Conservation (phyloP, 257 asterid genomes). For the Parsonsia alboflavescens region DNA sequence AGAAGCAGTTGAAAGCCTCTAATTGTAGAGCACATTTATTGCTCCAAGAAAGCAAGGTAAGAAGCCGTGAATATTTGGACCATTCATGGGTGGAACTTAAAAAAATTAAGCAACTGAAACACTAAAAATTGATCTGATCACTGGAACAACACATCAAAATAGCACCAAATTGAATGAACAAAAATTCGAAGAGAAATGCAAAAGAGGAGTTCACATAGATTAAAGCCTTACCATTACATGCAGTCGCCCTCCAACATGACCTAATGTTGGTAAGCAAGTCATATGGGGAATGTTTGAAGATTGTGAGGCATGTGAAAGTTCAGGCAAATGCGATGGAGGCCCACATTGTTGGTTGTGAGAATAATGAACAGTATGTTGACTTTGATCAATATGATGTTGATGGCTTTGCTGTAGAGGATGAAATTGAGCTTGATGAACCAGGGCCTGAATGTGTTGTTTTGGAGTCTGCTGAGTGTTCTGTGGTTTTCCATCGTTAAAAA, state of each 20-base stretch:
- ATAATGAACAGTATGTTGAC: conserved; percentile 53
- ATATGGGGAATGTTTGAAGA: conserved; percentile 54
- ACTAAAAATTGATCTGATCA: not conserved
- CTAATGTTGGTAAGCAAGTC: conserved; percentile 61
- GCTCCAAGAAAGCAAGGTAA: not conserved
- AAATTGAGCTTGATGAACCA: conserved; percentile 57
- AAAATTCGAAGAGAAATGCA: not conserved
- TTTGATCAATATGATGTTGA: conserved; percentile 61
- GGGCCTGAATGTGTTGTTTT: conserved; percentile 61
- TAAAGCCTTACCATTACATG: conserved; percentile 58
- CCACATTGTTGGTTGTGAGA: conserved; percentile 69
- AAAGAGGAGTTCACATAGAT: not conserved
- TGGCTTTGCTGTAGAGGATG: conserved; percentile 60
- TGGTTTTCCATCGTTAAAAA: conserved; percentile 10
- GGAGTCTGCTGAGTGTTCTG: conserved; percentile 58
- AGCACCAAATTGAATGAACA: not conserved
- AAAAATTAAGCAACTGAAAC: not conserved
- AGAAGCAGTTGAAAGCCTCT: not conserved
- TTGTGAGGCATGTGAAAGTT: conserved; percentile 69
- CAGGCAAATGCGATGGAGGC: conserved; percentile 68
- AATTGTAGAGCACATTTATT: not conserved
- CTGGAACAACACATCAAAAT: not conserved
- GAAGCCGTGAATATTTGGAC: not conserved
- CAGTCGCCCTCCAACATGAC: conserved; percentile 75
- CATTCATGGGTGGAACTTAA: not conserved